Evolutionary conservation across 2,329 filamentous ascomycete genomes (phyloP).

Genomic region (Neopestalotiopsis clavispora): DNA sequence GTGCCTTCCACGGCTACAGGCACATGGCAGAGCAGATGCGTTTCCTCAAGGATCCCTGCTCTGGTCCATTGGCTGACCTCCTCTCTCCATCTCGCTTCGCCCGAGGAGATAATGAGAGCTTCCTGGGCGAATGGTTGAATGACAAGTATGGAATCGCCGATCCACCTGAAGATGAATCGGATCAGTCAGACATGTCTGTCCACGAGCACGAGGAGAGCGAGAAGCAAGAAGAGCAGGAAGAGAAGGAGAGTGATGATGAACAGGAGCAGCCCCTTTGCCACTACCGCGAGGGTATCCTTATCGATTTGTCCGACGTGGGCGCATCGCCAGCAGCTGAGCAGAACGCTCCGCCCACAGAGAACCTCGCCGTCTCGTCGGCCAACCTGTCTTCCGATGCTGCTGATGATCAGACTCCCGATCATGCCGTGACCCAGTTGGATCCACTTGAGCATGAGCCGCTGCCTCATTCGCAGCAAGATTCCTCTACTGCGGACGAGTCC

Average conservation of each 20-base stretch:
- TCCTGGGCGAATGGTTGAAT: background rate
- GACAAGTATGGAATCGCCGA: background rate
- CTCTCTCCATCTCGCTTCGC: background rate
- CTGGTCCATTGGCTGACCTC: background rate
- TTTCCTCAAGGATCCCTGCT: slow-evolving; percentile 17
- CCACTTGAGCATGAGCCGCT: no score
- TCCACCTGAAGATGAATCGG: background rate
- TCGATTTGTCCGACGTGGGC: no score
- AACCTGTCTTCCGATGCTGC: no score
- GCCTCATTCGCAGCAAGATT: no score
- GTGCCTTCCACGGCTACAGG: background rate
- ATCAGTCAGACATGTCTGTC: background rate
- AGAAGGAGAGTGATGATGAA: no score
- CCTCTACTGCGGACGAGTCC: background rate
- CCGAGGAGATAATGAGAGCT: background rate
- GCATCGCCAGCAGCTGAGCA: no score
- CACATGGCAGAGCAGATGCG: background rate
- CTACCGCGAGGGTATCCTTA: no score
- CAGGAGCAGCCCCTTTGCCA: no score
- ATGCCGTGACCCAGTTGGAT: no score
- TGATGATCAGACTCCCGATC: no score
- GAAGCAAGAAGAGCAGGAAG: background rate
- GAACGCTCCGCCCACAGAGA: no score
- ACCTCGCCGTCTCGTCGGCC: no score
- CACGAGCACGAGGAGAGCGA: background rate